phyloP scores from a whole-genome alignment of 352 stramenopile genomes.

The Pythium apleroticum region DNA sequence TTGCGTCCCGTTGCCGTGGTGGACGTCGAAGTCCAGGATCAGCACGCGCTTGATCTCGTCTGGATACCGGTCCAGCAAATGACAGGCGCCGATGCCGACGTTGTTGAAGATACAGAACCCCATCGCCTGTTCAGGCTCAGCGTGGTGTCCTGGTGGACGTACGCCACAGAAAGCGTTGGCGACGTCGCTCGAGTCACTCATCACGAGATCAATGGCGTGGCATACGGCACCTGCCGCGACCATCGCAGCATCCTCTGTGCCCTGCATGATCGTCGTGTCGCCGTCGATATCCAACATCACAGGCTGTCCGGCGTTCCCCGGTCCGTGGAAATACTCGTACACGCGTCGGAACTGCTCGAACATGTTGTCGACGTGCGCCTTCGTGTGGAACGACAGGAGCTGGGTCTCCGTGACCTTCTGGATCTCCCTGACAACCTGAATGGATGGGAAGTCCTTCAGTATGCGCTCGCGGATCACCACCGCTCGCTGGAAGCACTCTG shows the following conservation, averaged over 20 bases:
- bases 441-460: conserved; percentile 27
- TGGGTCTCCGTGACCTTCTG: conserved; percentile 27
- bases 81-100: conserved; percentile 69
- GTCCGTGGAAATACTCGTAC: background rate
- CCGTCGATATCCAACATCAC: conserved; percentile 34
- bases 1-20: conserved; percentile 90
- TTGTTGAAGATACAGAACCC: conserved; percentile 91
- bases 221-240: conserved; percentile 35
- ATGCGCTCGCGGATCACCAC: conserved; percentile 35
- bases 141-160: conserved; percentile 85
- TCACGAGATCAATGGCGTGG: conserved; percentile 45
- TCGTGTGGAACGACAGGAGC: conserved; percentile 37
- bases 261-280: conserved; percentile 37
- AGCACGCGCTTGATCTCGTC: conserved; percentile 51
- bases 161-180: conserved; percentile 58
- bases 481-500: conserved; percentile 31
- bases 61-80: conserved; percentile 39
- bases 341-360: conserved; percentile 25
- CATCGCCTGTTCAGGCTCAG: conserved; percentile 62
- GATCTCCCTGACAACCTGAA: conserved; percentile 28
- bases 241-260: conserved; percentile 34
- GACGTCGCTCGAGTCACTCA: conserved; percentile 23
- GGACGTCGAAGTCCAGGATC: conserved; percentile 90
- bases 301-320: background rate
- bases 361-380: conserved; percentile 32